Percentiles rank a stretch among this genome's conserved stretches.
Evolutionary conservation across 345 rosid genomes (phyloP).

Genomic region (Lepidium sativum): DNA sequence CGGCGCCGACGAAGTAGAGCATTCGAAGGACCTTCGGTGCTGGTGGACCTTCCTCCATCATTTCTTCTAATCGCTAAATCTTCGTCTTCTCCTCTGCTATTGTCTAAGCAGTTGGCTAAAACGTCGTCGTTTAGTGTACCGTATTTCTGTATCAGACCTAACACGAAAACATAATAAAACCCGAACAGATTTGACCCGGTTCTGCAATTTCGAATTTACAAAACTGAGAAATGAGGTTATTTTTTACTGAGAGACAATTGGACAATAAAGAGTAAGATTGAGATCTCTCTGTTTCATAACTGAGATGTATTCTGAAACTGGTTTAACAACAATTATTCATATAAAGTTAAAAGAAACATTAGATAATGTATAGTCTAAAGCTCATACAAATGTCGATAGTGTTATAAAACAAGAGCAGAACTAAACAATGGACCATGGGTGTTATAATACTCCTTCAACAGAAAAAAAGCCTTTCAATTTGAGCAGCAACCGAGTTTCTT

Average conservation of each 20-base stretch:
- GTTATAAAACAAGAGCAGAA: slow-evolving; percentile 16
- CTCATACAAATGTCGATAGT: slow-evolving; percentile 17
- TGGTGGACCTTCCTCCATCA: slow-evolving; percentile 58
- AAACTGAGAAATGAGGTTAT: slow-evolving; percentile 9
- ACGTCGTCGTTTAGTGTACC: neutral
- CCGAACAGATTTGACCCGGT: slow-evolving; percentile 12
- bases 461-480: slow-evolving; percentile 19
- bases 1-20: slow-evolving; percentile 64
- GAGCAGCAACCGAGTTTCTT: slow-evolving; percentile 66
- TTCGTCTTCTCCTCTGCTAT: neutral
- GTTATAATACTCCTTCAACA: slow-evolving; percentile 20
- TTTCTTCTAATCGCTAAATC: slow-evolving; percentile 22
- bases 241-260: slow-evolving; percentile 47
- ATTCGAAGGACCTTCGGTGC: slow-evolving; percentile 56
- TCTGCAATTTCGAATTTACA: neutral
- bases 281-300: neutral
- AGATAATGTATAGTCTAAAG: slow-evolving; percentile 13
- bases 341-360: slow-evolving; percentile 4
- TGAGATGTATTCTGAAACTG: neutral
- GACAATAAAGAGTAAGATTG: slow-evolving; percentile 39
- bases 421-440: slow-evolving; percentile 14
- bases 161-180: neutral
- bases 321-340: neutral
- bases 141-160: neutral
- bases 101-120: neutral